Conservation (phyloP, 495 filamentous ascomycete genomes). For the Amniculicola lignicola region DNA sequence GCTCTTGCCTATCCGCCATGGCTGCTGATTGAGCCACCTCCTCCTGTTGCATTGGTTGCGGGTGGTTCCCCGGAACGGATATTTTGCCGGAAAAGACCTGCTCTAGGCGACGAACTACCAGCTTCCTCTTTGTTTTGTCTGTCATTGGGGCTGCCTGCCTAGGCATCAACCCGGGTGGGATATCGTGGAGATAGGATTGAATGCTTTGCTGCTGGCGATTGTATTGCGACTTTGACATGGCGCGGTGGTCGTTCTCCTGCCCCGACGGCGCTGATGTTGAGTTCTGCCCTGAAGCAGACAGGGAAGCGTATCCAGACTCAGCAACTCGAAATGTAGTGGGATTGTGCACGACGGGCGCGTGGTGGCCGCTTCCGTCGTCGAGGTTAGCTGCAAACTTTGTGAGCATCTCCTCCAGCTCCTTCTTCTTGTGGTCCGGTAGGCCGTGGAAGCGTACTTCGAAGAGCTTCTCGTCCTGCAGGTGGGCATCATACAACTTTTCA, state of each 20-base stretch:
- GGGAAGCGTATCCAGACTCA: constrained; percentile 73
- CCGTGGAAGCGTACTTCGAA: constrained; percentile 75
- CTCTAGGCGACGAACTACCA: constrained; percentile 68
- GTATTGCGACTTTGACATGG: constrained; percentile 33
- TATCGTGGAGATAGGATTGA: constrained; percentile 58
- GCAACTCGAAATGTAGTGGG: constrained; percentile 52
- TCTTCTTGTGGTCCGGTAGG: constrained; percentile 61
- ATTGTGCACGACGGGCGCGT: background rate
- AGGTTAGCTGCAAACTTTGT: constrained; percentile 61
- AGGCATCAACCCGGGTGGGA: constrained; percentile 58
- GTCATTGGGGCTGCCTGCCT: constrained; percentile 52
- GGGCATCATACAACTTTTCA: constrained; percentile 58
- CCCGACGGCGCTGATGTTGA: constrained; percentile 28
- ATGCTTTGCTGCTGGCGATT: constrained; percentile 51
- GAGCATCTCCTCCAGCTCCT: constrained; percentile 69
- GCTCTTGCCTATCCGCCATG: constrained; percentile 39
- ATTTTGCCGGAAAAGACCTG: constrained; percentile 74
- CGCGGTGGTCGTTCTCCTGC: constrained; percentile 11
- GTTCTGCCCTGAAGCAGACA: constrained; percentile 55
- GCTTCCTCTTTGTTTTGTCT: constrained; percentile 66
- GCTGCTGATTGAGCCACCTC: constrained; percentile 57
- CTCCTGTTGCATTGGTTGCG: constrained; percentile 51
- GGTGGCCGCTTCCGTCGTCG: constrained; percentile 34
- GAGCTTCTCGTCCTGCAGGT: constrained; percentile 62
- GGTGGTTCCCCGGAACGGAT: constrained; percentile 43